phyloP scores from a whole-genome alignment of 192 early-diverging fungal genomes.

The Lunasporangiospora selenospora region DNA sequence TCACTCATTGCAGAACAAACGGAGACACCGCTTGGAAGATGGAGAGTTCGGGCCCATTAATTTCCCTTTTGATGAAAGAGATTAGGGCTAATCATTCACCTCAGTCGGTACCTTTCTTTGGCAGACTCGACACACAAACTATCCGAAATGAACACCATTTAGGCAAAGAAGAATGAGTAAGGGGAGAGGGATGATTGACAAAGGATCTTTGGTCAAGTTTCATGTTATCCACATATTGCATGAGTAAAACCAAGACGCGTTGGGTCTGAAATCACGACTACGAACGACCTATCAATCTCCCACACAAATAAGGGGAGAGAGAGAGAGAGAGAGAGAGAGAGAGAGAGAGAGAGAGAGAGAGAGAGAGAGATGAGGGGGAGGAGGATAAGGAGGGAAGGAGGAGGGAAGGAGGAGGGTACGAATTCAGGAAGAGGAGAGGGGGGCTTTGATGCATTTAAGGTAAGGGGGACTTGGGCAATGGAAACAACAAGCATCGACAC shows the following conservation, averaged over 20 bases:
- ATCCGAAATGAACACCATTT: slow-evolving; percentile 16
- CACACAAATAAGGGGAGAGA: background rate
- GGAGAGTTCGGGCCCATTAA: too few species aligned
- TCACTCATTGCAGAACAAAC: too few species aligned
- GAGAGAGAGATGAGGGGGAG: background rate
- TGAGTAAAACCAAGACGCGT: too few species aligned
- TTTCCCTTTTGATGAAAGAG: too few species aligned
- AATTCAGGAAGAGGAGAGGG: background rate
- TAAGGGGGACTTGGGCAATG: too few species aligned
- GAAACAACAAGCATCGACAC: too few species aligned
- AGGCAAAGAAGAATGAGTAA: too few species aligned
- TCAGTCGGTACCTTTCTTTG: background rate
- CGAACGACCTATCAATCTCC: too few species aligned
- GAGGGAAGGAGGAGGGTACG: background rate
- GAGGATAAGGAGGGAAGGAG: background rate
- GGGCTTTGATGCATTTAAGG: too few species aligned
- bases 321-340: background rate
- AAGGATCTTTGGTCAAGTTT: background rate
- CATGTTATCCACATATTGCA: too few species aligned
- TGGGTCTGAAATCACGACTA: too few species aligned
- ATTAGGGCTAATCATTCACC: background rate
- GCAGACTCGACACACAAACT: background rate
- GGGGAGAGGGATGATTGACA: background rate
- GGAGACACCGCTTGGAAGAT: too few species aligned
- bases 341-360: background rate